Conservation (phyloP, 2,329 filamentous ascomycete species). For the Epichloe hybrida region DNA sequence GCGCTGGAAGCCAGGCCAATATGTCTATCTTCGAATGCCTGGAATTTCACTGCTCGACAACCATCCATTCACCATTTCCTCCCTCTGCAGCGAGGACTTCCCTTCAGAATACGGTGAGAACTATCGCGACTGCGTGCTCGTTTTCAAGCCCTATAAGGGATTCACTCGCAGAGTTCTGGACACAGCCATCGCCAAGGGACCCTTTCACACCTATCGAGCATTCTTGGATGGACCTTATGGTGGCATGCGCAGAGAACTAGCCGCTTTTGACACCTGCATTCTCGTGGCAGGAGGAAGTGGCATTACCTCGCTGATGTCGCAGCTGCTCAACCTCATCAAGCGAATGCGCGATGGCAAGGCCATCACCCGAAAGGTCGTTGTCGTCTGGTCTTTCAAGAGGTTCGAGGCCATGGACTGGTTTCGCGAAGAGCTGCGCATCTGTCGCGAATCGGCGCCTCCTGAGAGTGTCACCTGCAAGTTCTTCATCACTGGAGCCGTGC, state of each 20-base stretch:
- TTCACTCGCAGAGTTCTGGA: slow-evolving; percentile 81
- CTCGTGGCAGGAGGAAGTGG: slow-evolving; percentile 89
- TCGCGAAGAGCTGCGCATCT: slow-evolving; percentile 84
- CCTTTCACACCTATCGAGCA: slow-evolving; percentile 82
- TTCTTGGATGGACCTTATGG: slow-evolving; percentile 93
- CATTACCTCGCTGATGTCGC: slow-evolving; percentile 84
- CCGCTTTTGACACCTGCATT: slow-evolving; percentile 86
- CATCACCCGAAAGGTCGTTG: slow-evolving; percentile 77
- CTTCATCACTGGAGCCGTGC: slow-evolving; percentile 65
- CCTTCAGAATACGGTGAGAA: slow-evolving; percentile 81
- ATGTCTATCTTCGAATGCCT: slow-evolving; percentile 88
- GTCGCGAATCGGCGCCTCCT: slow-evolving; percentile 75
- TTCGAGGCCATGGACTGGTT: slow-evolving; percentile 97
- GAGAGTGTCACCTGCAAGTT: slow-evolving; percentile 89
- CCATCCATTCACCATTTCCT: slow-evolving; percentile 91
- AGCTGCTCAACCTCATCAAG: slow-evolving; percentile 88
- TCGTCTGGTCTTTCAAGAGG: slow-evolving; percentile 87
- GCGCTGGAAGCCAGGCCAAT: slow-evolving; percentile 87
- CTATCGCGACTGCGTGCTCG: slow-evolving; percentile 77
- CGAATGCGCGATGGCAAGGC: slow-evolving; percentile 91
- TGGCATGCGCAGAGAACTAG: slow-evolving; percentile 79
- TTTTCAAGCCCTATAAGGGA: slow-evolving; percentile 83
- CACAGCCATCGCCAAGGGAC: slow-evolving; percentile 70
- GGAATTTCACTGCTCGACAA: slow-evolving; percentile 84
- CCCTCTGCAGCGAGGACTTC: slow-evolving; percentile 83